phyloP scores from a whole-genome alignment of 2,329 filamentous ascomycete species.

The Emergomyces africanus region DNA sequence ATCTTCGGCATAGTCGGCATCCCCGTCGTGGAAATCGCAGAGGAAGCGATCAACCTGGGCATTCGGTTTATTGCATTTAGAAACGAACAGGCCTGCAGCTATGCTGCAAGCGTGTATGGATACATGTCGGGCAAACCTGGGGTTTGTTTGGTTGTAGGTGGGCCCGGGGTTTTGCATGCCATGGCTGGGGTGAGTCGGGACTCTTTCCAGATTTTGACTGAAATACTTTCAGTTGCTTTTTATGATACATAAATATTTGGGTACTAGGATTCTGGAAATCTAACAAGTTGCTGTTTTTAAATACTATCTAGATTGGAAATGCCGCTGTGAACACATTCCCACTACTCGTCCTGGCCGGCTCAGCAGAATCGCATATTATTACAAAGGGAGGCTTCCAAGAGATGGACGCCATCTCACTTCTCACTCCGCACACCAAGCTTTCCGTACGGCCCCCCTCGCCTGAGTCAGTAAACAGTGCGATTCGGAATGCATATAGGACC shows the following conservation, averaged over 20 bases:
- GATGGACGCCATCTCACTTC: constrained; percentile 41
- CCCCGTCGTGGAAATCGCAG: constrained; percentile 44
- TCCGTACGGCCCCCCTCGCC: constrained; percentile 34
- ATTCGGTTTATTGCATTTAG: constrained; percentile 47
- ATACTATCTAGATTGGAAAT: constrained; percentile 31
- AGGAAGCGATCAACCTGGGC: constrained; percentile 43
- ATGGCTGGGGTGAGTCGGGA: constrained; percentile 42
- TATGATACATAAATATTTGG: background rate
- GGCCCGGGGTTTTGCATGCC: constrained; percentile 45
- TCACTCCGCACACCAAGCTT: constrained; percentile 42
- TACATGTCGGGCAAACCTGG: constrained; percentile 45
- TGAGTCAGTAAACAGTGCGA: constrained; percentile 35
- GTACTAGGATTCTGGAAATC: background rate
- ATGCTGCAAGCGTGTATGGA: constrained; percentile 46
- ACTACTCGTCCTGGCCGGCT: constrained; percentile 42
- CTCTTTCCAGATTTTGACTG: background rate
- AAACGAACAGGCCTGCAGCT: constrained; percentile 47
- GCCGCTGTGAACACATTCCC: constrained; percentile 44
- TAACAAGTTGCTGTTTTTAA: background rate
- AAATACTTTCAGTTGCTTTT: constrained; percentile 2
- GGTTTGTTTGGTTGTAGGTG: constrained; percentile 46
- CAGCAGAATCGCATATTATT: constrained; percentile 38
- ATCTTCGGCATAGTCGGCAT: constrained; percentile 44
- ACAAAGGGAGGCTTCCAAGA: constrained; percentile 47
- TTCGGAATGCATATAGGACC: constrained; percentile 40